Base-by-base conservation (phyloP, 2,329 filamentous ascomycete genomes). In the Colletotrichum navitas region DNA sequence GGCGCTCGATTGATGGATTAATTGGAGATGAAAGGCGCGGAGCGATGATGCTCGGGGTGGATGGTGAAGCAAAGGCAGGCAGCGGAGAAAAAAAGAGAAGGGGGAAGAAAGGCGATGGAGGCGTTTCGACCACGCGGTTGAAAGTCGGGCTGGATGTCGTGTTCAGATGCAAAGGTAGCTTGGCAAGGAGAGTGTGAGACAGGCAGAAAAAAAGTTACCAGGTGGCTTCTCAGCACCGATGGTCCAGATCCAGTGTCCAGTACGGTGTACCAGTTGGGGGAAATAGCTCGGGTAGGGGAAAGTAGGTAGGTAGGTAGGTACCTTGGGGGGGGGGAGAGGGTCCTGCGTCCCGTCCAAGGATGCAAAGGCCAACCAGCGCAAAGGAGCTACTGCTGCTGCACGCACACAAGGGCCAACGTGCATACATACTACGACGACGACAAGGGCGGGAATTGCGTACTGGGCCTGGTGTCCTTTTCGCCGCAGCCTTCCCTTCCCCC, bases 1-100 rank as follows among this genome's bases (percentile, higher is more conserved):
- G 39, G 65, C 69, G 65, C 68, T 63, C 29, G 26, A 68, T 72
- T 34, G 47, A 69, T 60, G 59, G 52, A 36, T 47, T 56, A 21
- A 69, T 71, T 21, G 47, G 69, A 67, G 72, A 72, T 66, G 71
- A 74, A 76, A 74, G 70, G 68, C 72, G 64, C 63, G 60, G 61
- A 66, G 54, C 49, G 68, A 54, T 60, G 55, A 52, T 49, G 56
- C 54, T 54, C 43, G 47, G 16, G 61, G 43, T 58, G 43, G 47
- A 64, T 55, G 63, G 54, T 45, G 64, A 49, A 36, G 36, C 34
- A 29, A 18, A 61, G 36, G 34, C 51, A 47, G 64, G 61, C 55
- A 41, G 64, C 56, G 32, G 51, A 55, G 43, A 71, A 51, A 56
- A 71, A 64, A 61, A 73, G 59, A 29, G 67, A 63, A 62, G 62